Evolutionary conservation across 768 basidiomycete species (phyloP).

Genomic region (Trametes cinnabarina): DNA sequence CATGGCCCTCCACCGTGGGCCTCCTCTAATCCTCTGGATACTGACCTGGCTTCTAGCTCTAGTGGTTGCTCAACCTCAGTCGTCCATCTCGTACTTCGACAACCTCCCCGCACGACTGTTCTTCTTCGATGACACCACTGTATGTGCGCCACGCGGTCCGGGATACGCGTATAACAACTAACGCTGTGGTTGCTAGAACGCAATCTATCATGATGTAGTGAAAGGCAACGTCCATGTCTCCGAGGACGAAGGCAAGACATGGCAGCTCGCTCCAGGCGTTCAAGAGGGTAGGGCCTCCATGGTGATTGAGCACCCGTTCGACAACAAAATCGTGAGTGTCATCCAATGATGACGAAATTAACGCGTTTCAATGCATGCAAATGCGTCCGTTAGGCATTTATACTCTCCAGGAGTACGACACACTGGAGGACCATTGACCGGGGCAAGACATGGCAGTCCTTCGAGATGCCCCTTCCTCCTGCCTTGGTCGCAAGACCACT

Average conservation of each 20-base stretch:
- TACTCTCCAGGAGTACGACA: constrained; percentile 65
- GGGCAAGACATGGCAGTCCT: constrained; percentile 84
- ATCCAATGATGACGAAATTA: neutral
- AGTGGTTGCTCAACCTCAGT: constrained; percentile 40
- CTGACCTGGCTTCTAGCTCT: constrained; percentile 10
- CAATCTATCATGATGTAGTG: constrained; percentile 78
- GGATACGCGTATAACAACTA: neutral
- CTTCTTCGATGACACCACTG: constrained; percentile 92
- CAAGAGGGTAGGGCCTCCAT: constrained; percentile 58
- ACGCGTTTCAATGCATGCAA: neutral
- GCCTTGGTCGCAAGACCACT: constrained; percentile 63
- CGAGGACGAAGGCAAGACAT: constrained; percentile 80
- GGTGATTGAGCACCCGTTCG: constrained; percentile 85
- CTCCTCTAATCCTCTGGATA: constrained; percentile 24
- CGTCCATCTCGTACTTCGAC: constrained; percentile 53
- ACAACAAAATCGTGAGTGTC: constrained; percentile 64
- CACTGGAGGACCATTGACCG: constrained; percentile 90
- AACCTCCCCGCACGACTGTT: constrained; percentile 75
- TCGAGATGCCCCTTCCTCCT: constrained; percentile 62
- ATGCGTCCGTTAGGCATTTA: constrained; percentile 65
- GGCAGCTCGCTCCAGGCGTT: constrained; percentile 50
- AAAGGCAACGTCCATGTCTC: constrained; percentile 75
- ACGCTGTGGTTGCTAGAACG: constrained; percentile 41
- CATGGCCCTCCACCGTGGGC: constrained; percentile 26
- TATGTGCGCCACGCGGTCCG: constrained; percentile 39